Conservation (phyloP, 306 rosid genomes). For the Vachellia collinsii region DNA sequence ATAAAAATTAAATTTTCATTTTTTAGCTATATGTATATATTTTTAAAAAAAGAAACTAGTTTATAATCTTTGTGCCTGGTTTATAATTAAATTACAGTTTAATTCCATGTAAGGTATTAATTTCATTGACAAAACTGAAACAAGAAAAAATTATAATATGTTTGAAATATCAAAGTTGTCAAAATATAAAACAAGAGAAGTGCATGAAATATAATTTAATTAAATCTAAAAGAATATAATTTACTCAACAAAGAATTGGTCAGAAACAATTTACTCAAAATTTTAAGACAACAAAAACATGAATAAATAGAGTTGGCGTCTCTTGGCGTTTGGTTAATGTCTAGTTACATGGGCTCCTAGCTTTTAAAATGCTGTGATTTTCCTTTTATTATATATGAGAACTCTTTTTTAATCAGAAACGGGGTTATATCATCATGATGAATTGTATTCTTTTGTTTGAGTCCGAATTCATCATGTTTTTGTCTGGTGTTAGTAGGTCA, state of each 20-base stretch:
- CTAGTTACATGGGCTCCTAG: neutral
- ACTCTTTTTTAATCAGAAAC: neutral
- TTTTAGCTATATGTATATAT: neutral
- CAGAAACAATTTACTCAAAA: neutral
- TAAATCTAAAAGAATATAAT: neutral
- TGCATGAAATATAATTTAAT: neutral
- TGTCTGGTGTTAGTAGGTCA: slow-evolving; percentile 31
- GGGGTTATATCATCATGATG: neutral
- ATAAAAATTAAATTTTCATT: neutral
- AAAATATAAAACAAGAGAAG: neutral
- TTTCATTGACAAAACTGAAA: neutral
- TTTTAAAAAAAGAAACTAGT: neutral
- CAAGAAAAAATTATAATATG: neutral
- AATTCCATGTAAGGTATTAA: neutral
- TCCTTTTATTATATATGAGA: neutral
- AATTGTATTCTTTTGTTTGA: slow-evolving; percentile 6
- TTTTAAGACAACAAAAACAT: neutral
- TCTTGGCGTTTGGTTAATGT: neutral
- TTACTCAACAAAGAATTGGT: neutral
- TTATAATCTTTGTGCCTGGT: neutral
- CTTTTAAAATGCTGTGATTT: neutral
- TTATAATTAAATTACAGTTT: neutral
- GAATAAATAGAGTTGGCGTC: neutral
- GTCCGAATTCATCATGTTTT: neutral
- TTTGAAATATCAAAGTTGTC: too few species aligned